phyloP scores from a whole-genome alignment of 768 basidiomycete genomes.

The Panellus pusillus region DNA sequence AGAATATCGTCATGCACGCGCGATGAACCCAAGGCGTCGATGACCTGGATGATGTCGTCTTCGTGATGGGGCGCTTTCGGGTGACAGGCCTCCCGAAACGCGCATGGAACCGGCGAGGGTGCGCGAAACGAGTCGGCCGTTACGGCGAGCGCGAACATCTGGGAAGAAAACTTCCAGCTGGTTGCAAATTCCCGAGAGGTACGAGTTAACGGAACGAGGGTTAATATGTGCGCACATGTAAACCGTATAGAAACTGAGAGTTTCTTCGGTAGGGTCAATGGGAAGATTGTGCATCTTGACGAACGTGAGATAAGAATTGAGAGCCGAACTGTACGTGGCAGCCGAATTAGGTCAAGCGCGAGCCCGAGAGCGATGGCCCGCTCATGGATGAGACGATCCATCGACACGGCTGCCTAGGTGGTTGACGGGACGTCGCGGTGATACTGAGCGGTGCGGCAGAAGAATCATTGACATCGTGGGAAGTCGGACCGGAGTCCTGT shows the following conservation, averaged over 20 bases:
- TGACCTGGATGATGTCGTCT: constrained; percentile 18
- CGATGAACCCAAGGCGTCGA: constrained; percentile 1
- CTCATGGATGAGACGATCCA: constrained; percentile 22
- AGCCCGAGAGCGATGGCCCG: constrained; percentile 33
- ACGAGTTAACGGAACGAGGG: constrained; percentile 33
- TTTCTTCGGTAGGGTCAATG: constrained; percentile 37
- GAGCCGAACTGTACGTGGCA: constrained; percentile 30
- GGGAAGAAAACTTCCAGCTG: constrained; percentile 34
- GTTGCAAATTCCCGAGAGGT: constrained; percentile 39
- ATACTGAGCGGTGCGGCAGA: constrained; percentile 1
- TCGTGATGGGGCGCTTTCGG: constrained; percentile 26
- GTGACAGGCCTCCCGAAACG: constrained; percentile 6
- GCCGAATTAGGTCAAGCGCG: constrained; percentile 27
- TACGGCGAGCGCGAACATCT: constrained; percentile 20
- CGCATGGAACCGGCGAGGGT: constrained; percentile 16
- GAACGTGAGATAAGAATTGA: constrained; percentile 41
- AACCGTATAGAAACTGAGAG: constrained; percentile 34
- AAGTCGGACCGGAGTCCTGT: too few species aligned
- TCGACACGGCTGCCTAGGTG: constrained; percentile 13
- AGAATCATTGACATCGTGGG: too few species aligned
- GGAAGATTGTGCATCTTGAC: constrained; percentile 30
- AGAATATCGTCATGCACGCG: constrained; percentile 25
- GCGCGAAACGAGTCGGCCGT: constrained; percentile 22
- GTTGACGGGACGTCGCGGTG: constrained; percentile 2
- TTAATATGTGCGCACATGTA: constrained; percentile 39